A percentile compares a stretch with the other conserved stretches of the same genome.
phyloP scores from a whole-genome alignment of 495 filamentous ascomycete genomes.

The Penicillium roqueforti region DNA sequence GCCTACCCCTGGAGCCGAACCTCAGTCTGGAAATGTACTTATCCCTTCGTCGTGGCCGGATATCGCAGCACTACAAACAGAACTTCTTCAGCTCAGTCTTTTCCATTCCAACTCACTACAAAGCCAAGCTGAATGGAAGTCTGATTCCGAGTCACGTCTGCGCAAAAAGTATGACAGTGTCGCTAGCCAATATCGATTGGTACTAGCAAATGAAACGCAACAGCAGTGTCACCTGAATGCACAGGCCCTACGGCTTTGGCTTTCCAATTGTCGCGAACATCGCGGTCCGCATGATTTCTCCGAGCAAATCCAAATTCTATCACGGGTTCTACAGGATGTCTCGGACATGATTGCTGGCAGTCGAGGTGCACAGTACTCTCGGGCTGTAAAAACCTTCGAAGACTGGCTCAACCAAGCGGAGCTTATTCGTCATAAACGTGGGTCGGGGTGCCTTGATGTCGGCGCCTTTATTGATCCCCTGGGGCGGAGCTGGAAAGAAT shows the following conservation, averaged over 20 bases:
- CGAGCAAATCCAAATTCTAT: constrained; percentile 43
- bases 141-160: constrained; percentile 30
- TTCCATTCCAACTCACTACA: constrained; percentile 50
- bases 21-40: constrained; percentile 15
- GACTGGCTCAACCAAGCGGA: constrained; percentile 41
- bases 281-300: constrained; percentile 29
- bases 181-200: constrained; percentile 30
- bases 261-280: constrained; percentile 29
- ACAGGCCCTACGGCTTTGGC: constrained; percentile 39
- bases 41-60: constrained; percentile 51
- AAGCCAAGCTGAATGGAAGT: constrained; percentile 34
- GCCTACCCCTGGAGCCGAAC: constrained; percentile 16
- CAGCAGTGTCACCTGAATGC: constrained; percentile 41
- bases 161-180: constrained; percentile 40
- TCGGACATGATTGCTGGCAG: constrained; percentile 27
- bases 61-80: constrained; percentile 59
- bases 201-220: constrained; percentile 33
- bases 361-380: constrained; percentile 31
- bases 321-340: constrained; percentile 41
- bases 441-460: constrained; percentile 8
- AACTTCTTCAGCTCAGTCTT: constrained; percentile 68
- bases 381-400: constrained; percentile 36
- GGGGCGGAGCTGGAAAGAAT: constrained; percentile 41
- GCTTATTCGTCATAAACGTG: constrained; percentile 29
- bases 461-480: constrained; percentile 41